Evolutionary conservation across 441 rosid genomes (phyloP).

Genomic region (Pelargonium fulgidum): DNA sequence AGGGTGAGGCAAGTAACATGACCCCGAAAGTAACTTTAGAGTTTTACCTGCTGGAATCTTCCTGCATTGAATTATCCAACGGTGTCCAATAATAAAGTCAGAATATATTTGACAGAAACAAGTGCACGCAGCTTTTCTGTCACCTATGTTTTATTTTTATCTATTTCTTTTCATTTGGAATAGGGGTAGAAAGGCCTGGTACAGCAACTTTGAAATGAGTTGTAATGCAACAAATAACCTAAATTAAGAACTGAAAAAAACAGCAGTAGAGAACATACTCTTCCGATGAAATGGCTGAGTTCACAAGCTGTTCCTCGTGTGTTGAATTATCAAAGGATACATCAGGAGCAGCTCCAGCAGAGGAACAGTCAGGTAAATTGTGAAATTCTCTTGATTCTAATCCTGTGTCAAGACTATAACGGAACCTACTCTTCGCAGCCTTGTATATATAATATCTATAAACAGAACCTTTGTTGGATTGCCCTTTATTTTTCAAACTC

Average conservation of each 20-base stretch:
- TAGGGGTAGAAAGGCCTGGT: too few species aligned
- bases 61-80: conserved; percentile 28
- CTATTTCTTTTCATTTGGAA: too few species aligned
- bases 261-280: conserved; percentile 38
- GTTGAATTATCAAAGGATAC: conserved; percentile 54
- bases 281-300: conserved; percentile 41
- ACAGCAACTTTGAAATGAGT: background rate
- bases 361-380: conserved; percentile 35
- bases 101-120: background rate
- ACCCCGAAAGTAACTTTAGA: conserved; percentile 63
- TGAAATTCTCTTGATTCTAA: conserved; percentile 50
- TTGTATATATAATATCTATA: conserved; percentile 45
- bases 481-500: conserved; percentile 50
- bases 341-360: conserved; percentile 65
- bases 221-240: background rate
- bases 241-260: conserved; percentile 11
- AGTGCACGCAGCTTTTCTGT: too few species aligned
- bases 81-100: background rate
- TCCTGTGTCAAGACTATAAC: conserved; percentile 28
- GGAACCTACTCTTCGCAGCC: conserved; percentile 47
- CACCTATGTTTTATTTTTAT: too few species aligned
- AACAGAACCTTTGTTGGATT: conserved; percentile 33
- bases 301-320: conserved; percentile 30
- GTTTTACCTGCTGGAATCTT: conserved; percentile 38
- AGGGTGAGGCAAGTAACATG: conserved; percentile 87